Base-by-base conservation (phyloP, 148 eudicot genomes). In the Camellia sinensis region DNA sequence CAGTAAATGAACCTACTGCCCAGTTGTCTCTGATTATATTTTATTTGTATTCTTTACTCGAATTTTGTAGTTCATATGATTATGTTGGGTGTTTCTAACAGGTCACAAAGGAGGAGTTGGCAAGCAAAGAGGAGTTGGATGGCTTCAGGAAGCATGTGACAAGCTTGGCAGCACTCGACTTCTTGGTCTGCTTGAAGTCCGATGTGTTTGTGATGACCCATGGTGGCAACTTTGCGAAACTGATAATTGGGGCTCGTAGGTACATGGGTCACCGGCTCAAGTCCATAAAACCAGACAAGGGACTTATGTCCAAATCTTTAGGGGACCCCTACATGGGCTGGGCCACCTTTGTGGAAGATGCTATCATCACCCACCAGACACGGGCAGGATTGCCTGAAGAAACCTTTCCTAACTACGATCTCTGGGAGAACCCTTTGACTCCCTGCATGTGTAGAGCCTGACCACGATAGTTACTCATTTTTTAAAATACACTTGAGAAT, bases 241-340 rank as follows among this genome's bases (percentile, higher is more conserved):
- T 95, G 60, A 93, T 95, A 56, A 95, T 95, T 41, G 99, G 99
- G 57, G 78, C 83, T 76, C 91, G 99, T 2, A 76, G 99, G 79
- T 95, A 95, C 85, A 89, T 92, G 93, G 99, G 99, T 63, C 99
- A 95, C 80, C 88, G 84, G 65, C 84, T 77, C 41, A 95, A 95
- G 83, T 95, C 99, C 77, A 95, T 95, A 76, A 95, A 95, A 84
- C 99, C 99, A 0, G 98, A 95, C 82, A 95, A 95, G 84, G 97
- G 97, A 40, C 95, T 95, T 56, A 87, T 95, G 94, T 92, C 99
- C 78, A 95, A 95, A 80, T 95, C 99, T 13, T 91, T 95, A 54
- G 99, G 99, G 65, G 98, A 95, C 85, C 98, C 99, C 1, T 95
- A 95, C 87, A 93, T 95, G 95, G 99, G 97, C 0, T 95, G 98